phyloP scores from a whole-genome alignment of 495 filamentous ascomycete species.

The Aspergillus indologenus region DNA sequence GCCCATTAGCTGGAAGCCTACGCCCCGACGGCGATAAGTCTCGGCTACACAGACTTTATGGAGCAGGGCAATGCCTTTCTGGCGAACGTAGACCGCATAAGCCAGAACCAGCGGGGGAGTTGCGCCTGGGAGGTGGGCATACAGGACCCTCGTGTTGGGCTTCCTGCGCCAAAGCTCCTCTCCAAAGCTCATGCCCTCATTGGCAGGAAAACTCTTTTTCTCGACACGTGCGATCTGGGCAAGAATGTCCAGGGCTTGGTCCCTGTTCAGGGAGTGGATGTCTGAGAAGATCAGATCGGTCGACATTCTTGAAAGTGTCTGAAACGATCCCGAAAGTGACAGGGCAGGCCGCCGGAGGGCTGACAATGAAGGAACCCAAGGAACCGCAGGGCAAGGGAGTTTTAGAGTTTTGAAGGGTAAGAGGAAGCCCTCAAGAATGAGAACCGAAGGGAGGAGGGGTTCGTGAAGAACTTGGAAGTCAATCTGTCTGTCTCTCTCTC shows the following conservation, averaged over 20 bases:
- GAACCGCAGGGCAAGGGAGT: neutral
- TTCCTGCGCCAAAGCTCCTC: conserved; percentile 52
- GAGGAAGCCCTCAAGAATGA: neutral
- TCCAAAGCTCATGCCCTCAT: conserved; percentile 53
- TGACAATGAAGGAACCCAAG: neutral
- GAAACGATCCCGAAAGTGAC: neutral
- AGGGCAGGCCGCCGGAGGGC: neutral
- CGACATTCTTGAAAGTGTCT: conserved; percentile 29
- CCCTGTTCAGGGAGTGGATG: conserved; percentile 42
- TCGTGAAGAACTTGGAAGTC: neutral
- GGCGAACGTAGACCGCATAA: conserved; percentile 55
- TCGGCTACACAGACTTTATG: conserved; percentile 60
- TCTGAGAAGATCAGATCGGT: conserved; percentile 34
- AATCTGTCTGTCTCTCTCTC: no score
- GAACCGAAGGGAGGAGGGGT: neutral
- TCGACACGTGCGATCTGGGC: conserved; percentile 48
- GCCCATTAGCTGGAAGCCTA: conserved; percentile 50
- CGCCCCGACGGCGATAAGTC: conserved; percentile 49
- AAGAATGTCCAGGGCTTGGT: conserved; percentile 40
- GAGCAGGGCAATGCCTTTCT: conserved; percentile 49
- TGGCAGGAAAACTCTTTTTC: conserved; percentile 56
- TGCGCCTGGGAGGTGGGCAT: conserved; percentile 24
- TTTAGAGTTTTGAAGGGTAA: neutral
- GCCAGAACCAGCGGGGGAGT: conserved; percentile 33
- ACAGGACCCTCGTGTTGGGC: conserved; percentile 52